phyloP scores from a whole-genome alignment of 306 rosid species.

The Parietaria judaica region DNA sequence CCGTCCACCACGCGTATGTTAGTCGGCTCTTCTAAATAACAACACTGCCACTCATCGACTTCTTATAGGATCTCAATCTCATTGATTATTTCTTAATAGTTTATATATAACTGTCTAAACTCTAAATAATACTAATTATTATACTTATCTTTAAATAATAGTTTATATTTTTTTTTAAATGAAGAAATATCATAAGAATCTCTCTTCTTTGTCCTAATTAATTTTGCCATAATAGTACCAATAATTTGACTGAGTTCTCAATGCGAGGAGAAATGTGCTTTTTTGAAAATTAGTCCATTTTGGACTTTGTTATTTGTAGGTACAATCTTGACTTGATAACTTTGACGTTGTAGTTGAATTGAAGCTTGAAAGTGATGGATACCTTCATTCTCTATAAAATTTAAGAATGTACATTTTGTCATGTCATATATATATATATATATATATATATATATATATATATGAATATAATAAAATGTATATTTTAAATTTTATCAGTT shows the following conservation, averaged over 20 bases:
- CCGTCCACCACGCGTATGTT: neutral
- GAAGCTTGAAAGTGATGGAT: too few species aligned
- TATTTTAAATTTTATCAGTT: too few species aligned
- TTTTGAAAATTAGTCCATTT: neutral
- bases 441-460: too few species aligned
- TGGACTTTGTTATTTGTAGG: neutral
- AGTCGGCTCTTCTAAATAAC: neutral
- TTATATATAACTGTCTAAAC: neutral
- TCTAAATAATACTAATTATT: neutral
- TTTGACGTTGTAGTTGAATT: neutral
- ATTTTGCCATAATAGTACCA: neutral
- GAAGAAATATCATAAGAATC: neutral
- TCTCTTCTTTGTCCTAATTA: too few species aligned
- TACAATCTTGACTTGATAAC: neutral
- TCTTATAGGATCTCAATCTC: neutral
- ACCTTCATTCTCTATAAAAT: too few species aligned
- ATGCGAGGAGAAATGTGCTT: too few species aligned
- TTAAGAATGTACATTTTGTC: too few species aligned
- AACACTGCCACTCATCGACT: neutral
- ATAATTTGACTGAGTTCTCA: slow-evolving; percentile 1
- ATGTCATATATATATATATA: too few species aligned
- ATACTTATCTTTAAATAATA: too few species aligned
- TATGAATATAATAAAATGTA: too few species aligned
- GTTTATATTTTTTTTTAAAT: neutral
- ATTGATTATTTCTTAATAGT: too few species aligned